Percentiles rank a stretch among this genome's conserved stretches.
Evolutionary conservation across 257 asterid genomes (phyloP).

Genomic region (Solanum etuberosum): DNA sequence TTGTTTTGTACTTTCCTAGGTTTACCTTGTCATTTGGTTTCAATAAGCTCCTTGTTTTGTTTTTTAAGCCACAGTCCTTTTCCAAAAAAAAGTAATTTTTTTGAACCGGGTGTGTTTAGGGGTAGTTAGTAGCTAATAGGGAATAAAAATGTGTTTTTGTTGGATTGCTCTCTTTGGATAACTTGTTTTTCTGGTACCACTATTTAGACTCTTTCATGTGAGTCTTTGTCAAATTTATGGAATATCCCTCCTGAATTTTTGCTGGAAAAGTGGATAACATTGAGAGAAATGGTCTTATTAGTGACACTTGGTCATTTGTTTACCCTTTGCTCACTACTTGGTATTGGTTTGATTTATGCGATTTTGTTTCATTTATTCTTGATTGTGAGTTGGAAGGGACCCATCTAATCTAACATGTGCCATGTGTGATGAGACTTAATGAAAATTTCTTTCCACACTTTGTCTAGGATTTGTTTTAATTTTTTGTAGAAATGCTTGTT

Average conservation of each 20-base stretch:
- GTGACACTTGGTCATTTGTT: background rate
- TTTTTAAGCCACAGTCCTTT: background rate
- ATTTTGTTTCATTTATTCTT: background rate
- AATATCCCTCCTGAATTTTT: background rate
- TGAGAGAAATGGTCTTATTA: background rate
- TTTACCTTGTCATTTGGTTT: background rate
- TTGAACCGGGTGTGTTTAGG: background rate
- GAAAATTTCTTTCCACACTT: background rate
- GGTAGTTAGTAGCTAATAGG: background rate
- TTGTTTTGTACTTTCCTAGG: background rate
- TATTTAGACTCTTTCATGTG: background rate
- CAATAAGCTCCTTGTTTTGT: background rate
- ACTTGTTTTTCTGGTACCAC: background rate
- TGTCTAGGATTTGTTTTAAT: background rate
- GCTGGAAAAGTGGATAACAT: background rate
- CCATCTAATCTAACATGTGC: background rate
- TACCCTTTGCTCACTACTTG: background rate
- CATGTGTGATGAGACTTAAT: background rate
- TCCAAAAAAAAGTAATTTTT: background rate
- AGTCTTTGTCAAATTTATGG: background rate
- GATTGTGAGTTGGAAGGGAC: background rate
- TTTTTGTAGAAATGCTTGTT: background rate
- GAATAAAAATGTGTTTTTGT: background rate
- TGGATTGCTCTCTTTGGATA: background rate
- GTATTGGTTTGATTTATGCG: background rate